Base-by-base conservation (phyloP, 2,329 filamentous ascomycete genomes). In the Trichophyton mentagrophytes region DNA sequence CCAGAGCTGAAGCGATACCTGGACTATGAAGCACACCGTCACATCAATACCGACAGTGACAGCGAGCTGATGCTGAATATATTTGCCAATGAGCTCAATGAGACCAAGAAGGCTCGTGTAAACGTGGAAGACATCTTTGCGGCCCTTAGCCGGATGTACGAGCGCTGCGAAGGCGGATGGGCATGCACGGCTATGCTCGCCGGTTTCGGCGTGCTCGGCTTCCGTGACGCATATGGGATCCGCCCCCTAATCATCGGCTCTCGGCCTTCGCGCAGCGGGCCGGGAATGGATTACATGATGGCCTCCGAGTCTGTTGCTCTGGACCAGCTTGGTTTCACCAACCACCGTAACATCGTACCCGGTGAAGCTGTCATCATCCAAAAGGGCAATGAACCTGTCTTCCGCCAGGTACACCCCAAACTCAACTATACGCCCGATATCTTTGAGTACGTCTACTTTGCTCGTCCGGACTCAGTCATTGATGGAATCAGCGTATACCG, bases 41-140 rank as follows among this genome's bases (percentile, higher is more conserved):
- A 95, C 72, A 88, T 93, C 78, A 96, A 95, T 75, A 91, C 90
- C 30, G 89, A 95, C 69, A 90, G 86, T 61, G 90, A 95, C 75
- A 90, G 86, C 66, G 90, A 95, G 76, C 76, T 92, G 64, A 88
- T 93, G 79, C 80, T 96, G 63, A 96, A 96, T 73, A 82, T 95
- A 66, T 95, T 92, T 67, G 91, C 90, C 25, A 84, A 88, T 71
- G 87, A 88, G 71, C 81, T 93, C 56, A 86, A 87, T 66, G 85
- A 90, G 74, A 89, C 87, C 27, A 86, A 87, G 67, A 93, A 93
- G 75, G 83, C 86, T 61, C 86, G 89, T 75, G 85, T 89, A 65
- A 92, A 92, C 69, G 78, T 82, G 61, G 84, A 86, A 60, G 89
- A 93, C 73, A 81, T 90, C 68, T 92, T 93, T 73, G 82, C 80